phyloP scores from a whole-genome alignment of 176 grass and related monocot genomes.

The Eremochloa ophiuroides region DNA sequence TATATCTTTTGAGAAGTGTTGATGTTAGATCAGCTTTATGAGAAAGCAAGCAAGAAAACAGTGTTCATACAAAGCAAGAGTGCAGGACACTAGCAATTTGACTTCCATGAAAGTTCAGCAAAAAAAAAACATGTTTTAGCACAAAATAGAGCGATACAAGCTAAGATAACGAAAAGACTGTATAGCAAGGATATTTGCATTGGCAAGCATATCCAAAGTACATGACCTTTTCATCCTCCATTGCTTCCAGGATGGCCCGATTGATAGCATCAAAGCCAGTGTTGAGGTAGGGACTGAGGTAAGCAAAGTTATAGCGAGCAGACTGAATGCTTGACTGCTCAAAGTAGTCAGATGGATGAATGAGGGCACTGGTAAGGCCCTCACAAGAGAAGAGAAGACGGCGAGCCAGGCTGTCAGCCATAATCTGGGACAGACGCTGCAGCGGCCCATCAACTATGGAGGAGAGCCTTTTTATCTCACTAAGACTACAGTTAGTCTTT shows the following conservation, averaged over 20 bases:
- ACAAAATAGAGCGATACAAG: background rate
- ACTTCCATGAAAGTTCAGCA: background rate
- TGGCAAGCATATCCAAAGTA: background rate
- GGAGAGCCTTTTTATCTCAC: constrained; percentile 8
- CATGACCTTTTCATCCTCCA: constrained; percentile 37
- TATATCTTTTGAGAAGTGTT: background rate
- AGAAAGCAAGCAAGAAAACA: background rate
- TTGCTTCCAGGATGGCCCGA: constrained; percentile 47
- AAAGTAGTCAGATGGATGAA: constrained; percentile 17
- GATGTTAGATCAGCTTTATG: background rate
- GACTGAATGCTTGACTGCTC: constrained; percentile 4
- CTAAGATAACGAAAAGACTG: background rate
- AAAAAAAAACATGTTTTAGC: background rate
- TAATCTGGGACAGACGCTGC: constrained; percentile 25
- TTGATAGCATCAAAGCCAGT: constrained; percentile 44
- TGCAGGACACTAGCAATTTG: background rate
- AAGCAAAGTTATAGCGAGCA: background rate
- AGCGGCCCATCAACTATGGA: constrained; percentile 21
- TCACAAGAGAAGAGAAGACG: background rate
- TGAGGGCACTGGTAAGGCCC: constrained; percentile 5
- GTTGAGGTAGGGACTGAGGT: constrained; percentile 19
- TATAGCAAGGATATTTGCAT: background rate
- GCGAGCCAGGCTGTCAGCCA: constrained; percentile 37
- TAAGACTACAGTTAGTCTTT: constrained; percentile 2
- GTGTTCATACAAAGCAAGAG: background rate